Evolutionary conservation across 345 rosid species (phyloP).

Genomic region (Dipteronia sinensis): DNA sequence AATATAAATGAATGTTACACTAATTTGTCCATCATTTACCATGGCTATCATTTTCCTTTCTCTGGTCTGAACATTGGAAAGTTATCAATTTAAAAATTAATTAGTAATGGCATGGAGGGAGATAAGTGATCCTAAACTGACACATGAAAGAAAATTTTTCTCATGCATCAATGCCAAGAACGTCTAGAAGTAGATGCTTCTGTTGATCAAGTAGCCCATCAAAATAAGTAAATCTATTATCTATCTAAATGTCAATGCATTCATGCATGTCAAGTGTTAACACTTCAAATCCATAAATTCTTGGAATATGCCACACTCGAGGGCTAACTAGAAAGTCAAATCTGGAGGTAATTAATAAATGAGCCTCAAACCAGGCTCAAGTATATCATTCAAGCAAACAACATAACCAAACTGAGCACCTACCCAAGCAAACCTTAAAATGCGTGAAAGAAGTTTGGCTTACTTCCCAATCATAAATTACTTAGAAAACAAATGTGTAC

Average conservation of each 20-base stretch:
- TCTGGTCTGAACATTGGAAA: not conserved
- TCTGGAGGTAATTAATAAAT: not conserved
- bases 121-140: conserved; percentile 3
- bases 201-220: not conserved
- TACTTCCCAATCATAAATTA: conserved; percentile 6
- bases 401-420: not conserved
- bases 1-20: not conserved
- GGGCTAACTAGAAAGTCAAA: not conserved
- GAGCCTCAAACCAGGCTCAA: not conserved
- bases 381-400: not conserved
- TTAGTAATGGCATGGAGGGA: not conserved
- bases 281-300: not conserved
- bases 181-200: not conserved
- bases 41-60: not conserved
- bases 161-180: not conserved
- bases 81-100: not conserved
- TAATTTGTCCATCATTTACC: not conserved
- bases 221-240: not conserved
- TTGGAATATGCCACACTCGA: not conserved
- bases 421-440: not conserved
- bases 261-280: not conserved
- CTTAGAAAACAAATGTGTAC: not conserved
- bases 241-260: not conserved
- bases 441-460: not conserved
- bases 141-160: not conserved